These are phyloP conservation scores for Orbilia quercus DNA, from an alignment of 2,329 filamentous ascomycete species.

Conservation along the genomic window DNA sequence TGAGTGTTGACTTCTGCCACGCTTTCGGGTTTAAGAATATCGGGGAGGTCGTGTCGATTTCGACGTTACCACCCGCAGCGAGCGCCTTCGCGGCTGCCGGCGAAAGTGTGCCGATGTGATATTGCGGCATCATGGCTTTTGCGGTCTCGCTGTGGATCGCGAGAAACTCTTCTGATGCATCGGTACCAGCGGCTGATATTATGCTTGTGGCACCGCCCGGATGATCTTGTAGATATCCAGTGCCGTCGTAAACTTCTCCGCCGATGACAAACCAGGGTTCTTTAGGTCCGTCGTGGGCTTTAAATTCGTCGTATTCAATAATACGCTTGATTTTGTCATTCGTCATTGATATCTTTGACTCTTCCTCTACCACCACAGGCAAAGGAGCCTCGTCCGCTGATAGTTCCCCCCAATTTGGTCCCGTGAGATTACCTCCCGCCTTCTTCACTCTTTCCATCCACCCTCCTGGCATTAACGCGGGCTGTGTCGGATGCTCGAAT, in stretches of 20 bases:
- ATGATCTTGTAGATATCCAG: conserved; percentile 80
- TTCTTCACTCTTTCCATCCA: conserved; percentile 96
- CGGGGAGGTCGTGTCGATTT: conserved; percentile 65
- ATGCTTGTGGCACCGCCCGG: conserved; percentile 90
- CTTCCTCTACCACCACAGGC: conserved; percentile 70
- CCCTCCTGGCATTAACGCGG: conserved; percentile 78
- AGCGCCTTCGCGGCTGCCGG: conserved; percentile 70
- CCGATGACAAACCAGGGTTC: conserved; percentile 89
- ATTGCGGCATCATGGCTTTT: conserved; percentile 85
- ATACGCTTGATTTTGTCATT: conserved; percentile 72
- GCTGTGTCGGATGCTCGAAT: conserved; percentile 91
- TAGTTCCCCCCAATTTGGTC: conserved; percentile 85
- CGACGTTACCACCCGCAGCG: conserved; percentile 63
- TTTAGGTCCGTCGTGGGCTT: conserved; percentile 72
- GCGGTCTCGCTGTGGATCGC: conserved; percentile 93
- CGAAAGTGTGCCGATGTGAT: conserved; percentile 84
- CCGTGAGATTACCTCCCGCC: conserved; percentile 79
- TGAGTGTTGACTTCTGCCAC: conserved; percentile 79
- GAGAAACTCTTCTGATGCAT: conserved; percentile 88
- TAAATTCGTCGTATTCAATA: conserved; percentile 78
- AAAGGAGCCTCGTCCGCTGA: conserved; percentile 68
- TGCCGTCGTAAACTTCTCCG: conserved; percentile 89
- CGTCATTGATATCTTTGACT: conserved; percentile 71
- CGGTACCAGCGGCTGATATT: conserved; percentile 80
- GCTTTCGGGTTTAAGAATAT: conserved; percentile 77